Evolutionary conservation across 108 stramenopile species (phyloP).

Genomic region (Cyclotella cryptica): DNA sequence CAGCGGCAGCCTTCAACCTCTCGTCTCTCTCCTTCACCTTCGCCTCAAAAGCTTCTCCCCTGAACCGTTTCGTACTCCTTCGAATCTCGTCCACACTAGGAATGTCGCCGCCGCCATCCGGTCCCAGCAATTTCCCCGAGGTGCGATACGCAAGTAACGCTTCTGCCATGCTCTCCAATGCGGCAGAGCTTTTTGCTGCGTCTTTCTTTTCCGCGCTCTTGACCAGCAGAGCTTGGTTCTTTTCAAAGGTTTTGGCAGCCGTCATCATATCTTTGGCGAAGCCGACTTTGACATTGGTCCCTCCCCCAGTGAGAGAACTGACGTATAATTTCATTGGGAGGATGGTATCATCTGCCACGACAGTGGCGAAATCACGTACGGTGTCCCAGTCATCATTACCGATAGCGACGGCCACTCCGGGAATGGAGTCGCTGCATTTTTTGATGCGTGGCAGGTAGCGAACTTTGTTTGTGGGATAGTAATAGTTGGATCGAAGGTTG

Average conservation of each 20-base stretch:
- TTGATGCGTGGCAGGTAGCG: slow-evolving; percentile 89
- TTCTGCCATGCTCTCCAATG: slow-evolving; percentile 70
- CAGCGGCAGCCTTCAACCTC: slow-evolving; percentile 40
- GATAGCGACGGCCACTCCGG: slow-evolving; percentile 63
- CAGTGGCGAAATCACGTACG: slow-evolving; percentile 65
- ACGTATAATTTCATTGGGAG: slow-evolving; percentile 89
- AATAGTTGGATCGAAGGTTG: slow-evolving; percentile 73
- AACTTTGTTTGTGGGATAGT: slow-evolving; percentile 62
- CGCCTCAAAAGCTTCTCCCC: slow-evolving; percentile 71
- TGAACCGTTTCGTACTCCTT: slow-evolving; percentile 62
- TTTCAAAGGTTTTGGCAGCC: slow-evolving; percentile 72
- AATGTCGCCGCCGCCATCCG: slow-evolving; percentile 88
- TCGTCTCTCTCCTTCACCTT: slow-evolving; percentile 72
- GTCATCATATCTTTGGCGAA: slow-evolving; percentile 82
- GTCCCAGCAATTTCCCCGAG: slow-evolving; percentile 70
- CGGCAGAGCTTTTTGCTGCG: slow-evolving; percentile 52
- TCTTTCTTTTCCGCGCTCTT: slow-evolving; percentile 81
- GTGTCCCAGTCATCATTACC: slow-evolving; percentile 74
- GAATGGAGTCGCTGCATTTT: slow-evolving; percentile 77
- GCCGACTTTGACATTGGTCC: slow-evolving; percentile 76
- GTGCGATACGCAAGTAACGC: slow-evolving; percentile 71
- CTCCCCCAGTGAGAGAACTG: slow-evolving; percentile 71
- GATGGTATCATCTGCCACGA: slow-evolving; percentile 82
- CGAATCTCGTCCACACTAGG: slow-evolving; percentile 89
- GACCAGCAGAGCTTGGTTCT: slow-evolving; percentile 57